These are phyloP conservation scores for Sesbania bispinosa DNA, from an alignment of 306 rosid species.

Conservation along the genomic window DNA sequence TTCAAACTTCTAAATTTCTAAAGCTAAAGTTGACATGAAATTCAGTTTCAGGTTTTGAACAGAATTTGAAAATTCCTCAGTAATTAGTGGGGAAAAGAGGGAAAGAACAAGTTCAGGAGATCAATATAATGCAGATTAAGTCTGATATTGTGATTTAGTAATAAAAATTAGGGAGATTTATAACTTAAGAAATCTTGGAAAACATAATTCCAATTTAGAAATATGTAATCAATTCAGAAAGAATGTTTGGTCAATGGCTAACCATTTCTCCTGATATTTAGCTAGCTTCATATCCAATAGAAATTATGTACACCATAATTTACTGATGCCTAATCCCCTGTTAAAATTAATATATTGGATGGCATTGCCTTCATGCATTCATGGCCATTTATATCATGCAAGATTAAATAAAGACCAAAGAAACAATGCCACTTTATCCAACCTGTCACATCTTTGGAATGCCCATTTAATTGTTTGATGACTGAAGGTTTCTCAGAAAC, in stretches of 20 bases:
- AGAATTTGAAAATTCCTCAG: constrained; percentile 3
- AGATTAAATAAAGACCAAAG: constrained; percentile 36
- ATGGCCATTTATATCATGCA: constrained; percentile 7
- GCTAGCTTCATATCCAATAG: background rate
- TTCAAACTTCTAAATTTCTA: background rate
- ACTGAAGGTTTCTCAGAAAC: constrained; percentile 79
- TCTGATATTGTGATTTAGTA: background rate
- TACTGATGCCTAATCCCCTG: background rate
- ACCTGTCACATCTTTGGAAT: constrained; percentile 98
- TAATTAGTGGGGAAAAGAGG: background rate
- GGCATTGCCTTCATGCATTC: background rate
- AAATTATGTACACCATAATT: constrained; percentile 13
- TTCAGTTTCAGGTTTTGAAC: background rate
- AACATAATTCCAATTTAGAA: background rate
- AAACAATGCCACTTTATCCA: constrained; percentile 56
- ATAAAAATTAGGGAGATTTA: constrained; percentile 2
- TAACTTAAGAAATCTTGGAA: background rate
- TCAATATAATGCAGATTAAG: background rate
- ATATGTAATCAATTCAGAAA: constrained; percentile 8
- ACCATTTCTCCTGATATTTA: background rate
- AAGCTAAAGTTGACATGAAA: background rate
- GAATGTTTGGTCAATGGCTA: background rate
- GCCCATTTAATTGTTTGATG: constrained; percentile 72
- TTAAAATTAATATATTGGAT: background rate
- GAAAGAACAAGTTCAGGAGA: constrained; percentile 1